A percentile compares a stretch with the other conserved stretches of the same genome.
Conservation (phyloP, 2,329 filamentous ascomycete species). For the Ciborinia camelliae region DNA sequence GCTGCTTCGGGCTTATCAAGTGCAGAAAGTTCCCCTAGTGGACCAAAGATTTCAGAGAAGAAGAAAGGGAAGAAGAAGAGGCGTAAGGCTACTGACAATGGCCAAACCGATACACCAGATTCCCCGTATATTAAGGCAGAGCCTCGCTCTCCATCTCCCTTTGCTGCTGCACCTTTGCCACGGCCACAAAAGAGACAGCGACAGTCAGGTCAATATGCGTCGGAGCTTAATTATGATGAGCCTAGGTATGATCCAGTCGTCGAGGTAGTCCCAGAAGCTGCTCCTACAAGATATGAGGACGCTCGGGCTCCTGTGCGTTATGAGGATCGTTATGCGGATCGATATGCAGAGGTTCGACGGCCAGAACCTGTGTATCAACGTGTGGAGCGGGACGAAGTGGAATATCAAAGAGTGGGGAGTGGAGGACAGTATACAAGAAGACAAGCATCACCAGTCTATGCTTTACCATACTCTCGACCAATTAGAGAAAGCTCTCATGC, state of each 20-base stretch:
- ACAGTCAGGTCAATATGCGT: conserved; percentile 44
- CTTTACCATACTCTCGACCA: conserved; percentile 32
- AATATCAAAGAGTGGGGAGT: conserved; percentile 27
- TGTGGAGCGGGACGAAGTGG: conserved; percentile 32
- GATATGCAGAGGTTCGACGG: conserved; percentile 31
- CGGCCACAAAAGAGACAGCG: conserved; percentile 57
- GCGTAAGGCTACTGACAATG: conserved; percentile 44
- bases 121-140: conserved; percentile 61
- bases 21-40: conserved; percentile 55
- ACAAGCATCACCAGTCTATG: conserved; percentile 33
- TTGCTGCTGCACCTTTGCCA: conserved; percentile 50
- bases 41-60: conserved; percentile 46
- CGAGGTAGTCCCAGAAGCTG: conserved; percentile 24
- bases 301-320: conserved; percentile 25
- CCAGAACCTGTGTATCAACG: conserved; percentile 31
- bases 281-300: conserved; percentile 27
- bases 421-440: conserved; percentile 28
- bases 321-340: conserved; percentile 27
- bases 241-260: conserved; percentile 42
- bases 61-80: conserved; percentile 55
- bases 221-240: conserved; percentile 45
- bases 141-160: conserved; percentile 60
- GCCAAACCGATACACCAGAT: conserved; percentile 41
- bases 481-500: conserved; percentile 32
- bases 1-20: conserved; percentile 48